Conservation (phyloP, 129 eudicot genomes). For the Apium graveolens region DNA sequence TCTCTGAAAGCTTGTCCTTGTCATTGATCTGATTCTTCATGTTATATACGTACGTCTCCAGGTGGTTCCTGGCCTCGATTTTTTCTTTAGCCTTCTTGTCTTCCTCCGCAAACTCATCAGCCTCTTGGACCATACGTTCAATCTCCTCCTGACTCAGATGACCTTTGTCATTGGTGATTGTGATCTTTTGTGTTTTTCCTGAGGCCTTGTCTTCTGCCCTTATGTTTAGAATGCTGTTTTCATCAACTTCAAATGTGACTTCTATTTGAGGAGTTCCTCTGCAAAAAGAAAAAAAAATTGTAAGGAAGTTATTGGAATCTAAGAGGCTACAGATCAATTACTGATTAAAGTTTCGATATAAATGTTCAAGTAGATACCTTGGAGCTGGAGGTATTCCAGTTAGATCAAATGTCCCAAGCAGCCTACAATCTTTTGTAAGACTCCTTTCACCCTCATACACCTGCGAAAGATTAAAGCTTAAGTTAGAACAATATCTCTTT, state of each 20-base stretch:
- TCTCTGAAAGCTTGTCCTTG: constrained; percentile 7
- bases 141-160: constrained; percentile 1
- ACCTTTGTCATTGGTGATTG: constrained; percentile 1
- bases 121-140: background rate
- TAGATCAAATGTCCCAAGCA: constrained; percentile 3
- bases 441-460: constrained; percentile 1
- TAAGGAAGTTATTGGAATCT: background rate
- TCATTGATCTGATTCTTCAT: constrained; percentile 8
- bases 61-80: background rate
- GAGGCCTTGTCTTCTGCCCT: constrained; percentile 6
- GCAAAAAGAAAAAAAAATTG: background rate
- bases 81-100: background rate
- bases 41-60: background rate
- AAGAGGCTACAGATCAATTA: background rate
- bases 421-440: constrained; percentile 4
- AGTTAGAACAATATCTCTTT: background rate
- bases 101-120: constrained; percentile 1
- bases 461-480: background rate
- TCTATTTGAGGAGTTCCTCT: constrained; percentile 5
- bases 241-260: constrained; percentile 4
- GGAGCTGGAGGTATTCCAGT: constrained; percentile 10
- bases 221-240: constrained; percentile 3
- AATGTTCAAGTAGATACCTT: background rate
- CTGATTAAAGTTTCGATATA: background rate
- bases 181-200: background rate